Base-by-base conservation (phyloP, 306 rosid genomes). In the Cucumis sativus region DNA sequence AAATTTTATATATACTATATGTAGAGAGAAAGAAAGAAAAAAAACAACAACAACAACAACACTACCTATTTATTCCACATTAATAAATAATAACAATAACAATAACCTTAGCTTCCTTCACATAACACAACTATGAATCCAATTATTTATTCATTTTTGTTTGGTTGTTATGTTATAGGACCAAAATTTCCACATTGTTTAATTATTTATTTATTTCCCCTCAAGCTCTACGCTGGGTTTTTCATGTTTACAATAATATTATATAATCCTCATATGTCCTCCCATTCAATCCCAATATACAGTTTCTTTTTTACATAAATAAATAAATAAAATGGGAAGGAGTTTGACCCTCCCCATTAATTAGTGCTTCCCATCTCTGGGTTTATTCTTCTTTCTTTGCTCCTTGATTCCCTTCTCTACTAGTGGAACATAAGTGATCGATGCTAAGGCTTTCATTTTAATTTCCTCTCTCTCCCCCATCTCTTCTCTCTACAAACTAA, bases 341-440 rank as follows among this genome's bases (percentile, higher is more conserved):
- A 5, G 68, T 71, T 71, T 71, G 76, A 67, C 74, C 74, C 30
- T 28, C 74, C 16, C 74, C 18, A 61, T 61, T 61, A 69, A 14
- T 47, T 71, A 47, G 76, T 71, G 59, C 59, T 72, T 33, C 60
- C 73, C 57, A 40, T 52, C 66, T 64, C 75, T 65, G 52, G 39
- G 74, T 74, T 74, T 54, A 17, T 80, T 64, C 74, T 74, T 83
- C 56, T 40, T 79, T 80, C 74, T 65, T 43, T 81, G 82, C 78
- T 78, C 82, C 83, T 72, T 62, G 87, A 87, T 88, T 85, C 88
- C 78, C 21, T 4, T 33, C 37, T 77, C 81, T 49, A 17, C 5
- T 72, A 81, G 66, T 78, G 84, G 75, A 81, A 62, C 4, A 39
- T 33, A 47, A 47, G 6, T 47, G 54, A 2, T 33, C 4, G 5